Percentiles rank a stretch among this genome's conserved stretches.
Evolutionary conservation across 148 eudicot genomes (phyloP).

Genomic region (Cornus suecica): DNA sequence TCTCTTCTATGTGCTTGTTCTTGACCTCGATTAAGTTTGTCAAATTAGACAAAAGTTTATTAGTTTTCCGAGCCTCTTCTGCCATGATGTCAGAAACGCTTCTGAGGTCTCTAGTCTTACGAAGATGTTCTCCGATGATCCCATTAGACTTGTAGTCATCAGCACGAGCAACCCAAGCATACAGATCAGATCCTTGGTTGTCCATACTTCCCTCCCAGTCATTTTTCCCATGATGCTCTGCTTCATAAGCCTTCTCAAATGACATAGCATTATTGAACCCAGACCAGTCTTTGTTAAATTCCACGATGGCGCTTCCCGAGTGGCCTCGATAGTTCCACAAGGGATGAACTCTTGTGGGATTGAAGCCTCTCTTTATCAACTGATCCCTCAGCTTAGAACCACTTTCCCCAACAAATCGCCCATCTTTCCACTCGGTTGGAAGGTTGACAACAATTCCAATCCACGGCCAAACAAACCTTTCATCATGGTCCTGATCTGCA

Average conservation of each 20-base stretch:
- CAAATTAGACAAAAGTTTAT: conserved; percentile 67
- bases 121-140: conserved; percentile 76
- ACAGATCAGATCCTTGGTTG: conserved; percentile 46
- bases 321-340: conserved; percentile 85
- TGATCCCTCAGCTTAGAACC: conserved; percentile 91
- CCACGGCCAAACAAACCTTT: conserved; percentile 98
- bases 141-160: conserved; percentile 74
- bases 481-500: conserved; percentile 57
- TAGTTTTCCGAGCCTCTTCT: conserved; percentile 62
- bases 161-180: conserved; percentile 98
- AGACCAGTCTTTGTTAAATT: conserved; percentile 82
- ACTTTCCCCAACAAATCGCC: conserved; percentile 81
- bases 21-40: conserved; percentile 62
- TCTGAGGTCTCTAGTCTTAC: conserved; percentile 79
- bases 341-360: conserved; percentile 78
- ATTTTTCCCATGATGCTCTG: conserved; percentile 76
- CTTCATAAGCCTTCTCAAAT: conserved; percentile 83
- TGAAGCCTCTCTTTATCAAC: conserved; percentile 65
- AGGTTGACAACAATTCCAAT: conserved; percentile 81
- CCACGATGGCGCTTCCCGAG: conserved; percentile 83
- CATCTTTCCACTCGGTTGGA: conserved; percentile 57
- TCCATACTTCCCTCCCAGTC: conserved; percentile 58
- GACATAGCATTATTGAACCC: conserved; percentile 80
- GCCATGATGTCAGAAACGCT: conserved; percentile 70
- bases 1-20: conserved; percentile 57